Evolutionary conservation across 306 rosid species (phyloP).

Genomic region (Dalbergia cochinchinensis): DNA sequence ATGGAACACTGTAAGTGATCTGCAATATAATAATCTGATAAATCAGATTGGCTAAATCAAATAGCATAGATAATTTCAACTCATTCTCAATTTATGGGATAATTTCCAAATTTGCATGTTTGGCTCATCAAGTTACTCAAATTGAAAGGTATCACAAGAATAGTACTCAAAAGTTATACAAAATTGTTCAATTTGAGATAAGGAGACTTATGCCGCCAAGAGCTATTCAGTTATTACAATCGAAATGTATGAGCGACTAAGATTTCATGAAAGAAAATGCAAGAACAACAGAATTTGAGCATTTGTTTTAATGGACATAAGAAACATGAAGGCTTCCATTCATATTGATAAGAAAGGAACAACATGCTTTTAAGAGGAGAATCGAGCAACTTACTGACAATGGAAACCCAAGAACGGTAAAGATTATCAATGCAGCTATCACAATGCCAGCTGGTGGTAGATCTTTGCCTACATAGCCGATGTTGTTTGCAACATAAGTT

Average conservation of each 20-base stretch:
- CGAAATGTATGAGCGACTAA: constrained; percentile 2
- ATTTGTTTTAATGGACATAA: constrained; percentile 1
- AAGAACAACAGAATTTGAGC: constrained; percentile 11
- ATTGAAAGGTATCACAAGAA: constrained; percentile 28
- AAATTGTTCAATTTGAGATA: constrained; percentile 16
- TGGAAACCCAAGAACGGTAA: constrained; percentile 89
- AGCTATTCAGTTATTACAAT: constrained; percentile 18
- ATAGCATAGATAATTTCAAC: constrained; percentile 30
- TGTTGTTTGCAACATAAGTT: constrained; percentile 73
- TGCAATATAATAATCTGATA: constrained; percentile 51
- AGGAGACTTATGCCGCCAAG: constrained; percentile 5
- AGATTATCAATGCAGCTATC: constrained; percentile 71
- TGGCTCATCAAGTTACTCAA: constrained; percentile 23
- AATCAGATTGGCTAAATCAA: constrained; percentile 37
- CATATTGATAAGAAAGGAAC: constrained; percentile 29
- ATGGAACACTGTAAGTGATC: constrained; percentile 95
- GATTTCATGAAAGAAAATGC: constrained; percentile 28
- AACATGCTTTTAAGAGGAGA: constrained; percentile 42
- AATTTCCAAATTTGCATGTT: constrained; percentile 33
- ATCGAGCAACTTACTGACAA: constrained; percentile 71
- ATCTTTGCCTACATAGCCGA: constrained; percentile 58
- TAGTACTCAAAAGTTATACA: constrained; percentile 9
- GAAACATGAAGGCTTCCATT: constrained; percentile 24
- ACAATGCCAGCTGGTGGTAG: constrained; percentile 80
- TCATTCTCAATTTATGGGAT: constrained; percentile 23